Conservation (phyloP, 2,329 filamentous ascomycete genomes). For the Fusarium siculi region DNA sequence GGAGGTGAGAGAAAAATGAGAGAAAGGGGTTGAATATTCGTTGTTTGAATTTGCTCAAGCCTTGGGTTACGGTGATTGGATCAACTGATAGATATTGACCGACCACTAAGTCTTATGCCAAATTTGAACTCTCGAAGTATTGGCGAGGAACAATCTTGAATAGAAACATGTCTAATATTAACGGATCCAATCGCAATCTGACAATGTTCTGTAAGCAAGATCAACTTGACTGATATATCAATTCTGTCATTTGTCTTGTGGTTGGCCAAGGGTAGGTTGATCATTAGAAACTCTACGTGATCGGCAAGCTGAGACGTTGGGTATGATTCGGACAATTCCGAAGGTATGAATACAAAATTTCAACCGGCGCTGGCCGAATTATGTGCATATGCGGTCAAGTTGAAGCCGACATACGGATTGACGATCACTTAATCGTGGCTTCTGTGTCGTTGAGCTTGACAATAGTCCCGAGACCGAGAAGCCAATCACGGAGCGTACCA, state of each 20-base stretch:
- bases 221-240: not conserved
- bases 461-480: not conserved
- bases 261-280: constrained; percentile 13
- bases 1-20: too few relatives aligned
- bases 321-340: constrained; percentile 12
- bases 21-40: not conserved
- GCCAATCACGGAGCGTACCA: constrained; percentile 17
- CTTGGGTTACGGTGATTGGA: not conserved
- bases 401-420: not conserved
- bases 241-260: not conserved
- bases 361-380: not conserved
- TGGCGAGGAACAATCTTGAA: not conserved
- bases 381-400: not conserved
- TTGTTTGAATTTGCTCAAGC: not conserved
- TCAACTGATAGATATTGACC: too few relatives aligned
- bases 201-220: not conserved
- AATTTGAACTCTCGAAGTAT: not conserved
- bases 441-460: constrained; percentile 12
- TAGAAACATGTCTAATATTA: not conserved
- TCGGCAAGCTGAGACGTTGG: not conserved
- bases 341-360: not conserved
- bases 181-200: not conserved
- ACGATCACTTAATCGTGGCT: constrained; percentile 4
- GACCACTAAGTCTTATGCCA: not conserved
- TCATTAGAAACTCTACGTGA: not conserved